phyloP scores from a whole-genome alignment of 192 early-diverging fungal genomes.

The Funneliformis mosseae region DNA sequence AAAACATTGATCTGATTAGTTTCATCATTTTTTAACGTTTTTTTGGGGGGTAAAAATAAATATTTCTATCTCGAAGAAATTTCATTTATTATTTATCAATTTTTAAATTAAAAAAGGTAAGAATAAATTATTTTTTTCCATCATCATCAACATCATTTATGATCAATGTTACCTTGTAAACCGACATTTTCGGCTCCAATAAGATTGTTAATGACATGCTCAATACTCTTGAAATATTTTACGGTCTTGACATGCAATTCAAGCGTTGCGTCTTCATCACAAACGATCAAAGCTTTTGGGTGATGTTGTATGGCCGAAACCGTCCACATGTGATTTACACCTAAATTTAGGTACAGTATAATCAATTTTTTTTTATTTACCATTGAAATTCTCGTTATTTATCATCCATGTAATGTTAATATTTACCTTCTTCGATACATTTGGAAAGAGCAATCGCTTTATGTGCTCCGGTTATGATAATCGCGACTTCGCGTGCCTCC shows the following conservation, averaged over 20 bases:
- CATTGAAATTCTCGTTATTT: too few species aligned
- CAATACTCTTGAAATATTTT: conserved; percentile 86
- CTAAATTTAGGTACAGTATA: conserved; percentile 37
- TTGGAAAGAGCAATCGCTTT: conserved; percentile 83
- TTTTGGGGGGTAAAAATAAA: too few species aligned
- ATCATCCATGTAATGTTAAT: not conserved
- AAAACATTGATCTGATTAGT: too few species aligned
- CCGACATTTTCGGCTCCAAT: conserved; percentile 74
- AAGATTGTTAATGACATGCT: conserved; percentile 77
- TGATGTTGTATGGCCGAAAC: conserved; percentile 85
- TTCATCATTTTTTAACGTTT: not conserved
- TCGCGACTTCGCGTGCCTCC: conserved; percentile 82
- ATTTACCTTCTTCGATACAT: conserved; percentile 67
- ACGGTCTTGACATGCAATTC: conserved; percentile 91
- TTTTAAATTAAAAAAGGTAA: not conserved
- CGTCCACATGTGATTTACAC: conserved; percentile 91
- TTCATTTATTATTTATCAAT: too few species aligned
- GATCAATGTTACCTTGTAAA: conserved; percentile 55
- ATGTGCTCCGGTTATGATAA: conserved; percentile 86
- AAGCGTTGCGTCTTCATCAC: conserved; percentile 86
- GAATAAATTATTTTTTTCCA: not conserved
- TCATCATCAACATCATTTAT: not conserved
- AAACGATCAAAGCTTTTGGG: conserved; percentile 78
- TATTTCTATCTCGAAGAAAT: not conserved
- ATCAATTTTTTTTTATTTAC: too few species aligned